Evolutionary conservation across 306 rosid genomes (phyloP), one percentile per base, ranked within the genome.

Genomic region (Cicer pinnatifidum): DNA sequence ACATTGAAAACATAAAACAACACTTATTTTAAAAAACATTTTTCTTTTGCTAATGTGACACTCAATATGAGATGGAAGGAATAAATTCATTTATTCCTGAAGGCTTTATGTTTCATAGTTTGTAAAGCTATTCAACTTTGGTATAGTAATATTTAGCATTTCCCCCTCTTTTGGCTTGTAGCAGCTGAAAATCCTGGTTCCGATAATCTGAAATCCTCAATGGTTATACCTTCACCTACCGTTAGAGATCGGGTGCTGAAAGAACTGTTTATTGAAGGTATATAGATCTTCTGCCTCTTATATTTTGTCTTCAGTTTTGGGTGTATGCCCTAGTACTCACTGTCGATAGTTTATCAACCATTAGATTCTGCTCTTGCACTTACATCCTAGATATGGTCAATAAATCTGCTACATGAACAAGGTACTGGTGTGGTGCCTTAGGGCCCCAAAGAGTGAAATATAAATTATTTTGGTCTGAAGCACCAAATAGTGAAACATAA

Each of bases 201-300:
- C 1, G 93, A 89, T 83, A 85, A 87, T 73, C 70, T 89, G 66
- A 88, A 85, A 82, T 79, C 96, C 43, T 85, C 98, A 71, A 77
- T 83, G 84, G 86, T 83, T 71, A 70, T 94, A 40, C 99, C 97
- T 82, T 76, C 99, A 70, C 99, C 99, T 38, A 76, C 99, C 3
- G 96, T 91, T 65, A 82, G 86, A 83, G 99, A 94, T 64, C 96
- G 96, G 17, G 86, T 87, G 70, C 89, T 91, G 80, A 94, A 90
- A 92, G 99, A 94, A 77, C 87, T 94, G 69, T 91, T 94, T 85
- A 90, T 84, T 63, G 92, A 89, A 38, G 99, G 99, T 94, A 81
- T 54, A 23, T 80, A 43, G 58, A 71, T 76, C 20, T 76, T 69
- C 54, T 51, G 39, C 47, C 44, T 60, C 58, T 37, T 73, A 77